phyloP scores from a whole-genome alignment of 306 rosid genomes.

The Echinosophora koreensis region DNA sequence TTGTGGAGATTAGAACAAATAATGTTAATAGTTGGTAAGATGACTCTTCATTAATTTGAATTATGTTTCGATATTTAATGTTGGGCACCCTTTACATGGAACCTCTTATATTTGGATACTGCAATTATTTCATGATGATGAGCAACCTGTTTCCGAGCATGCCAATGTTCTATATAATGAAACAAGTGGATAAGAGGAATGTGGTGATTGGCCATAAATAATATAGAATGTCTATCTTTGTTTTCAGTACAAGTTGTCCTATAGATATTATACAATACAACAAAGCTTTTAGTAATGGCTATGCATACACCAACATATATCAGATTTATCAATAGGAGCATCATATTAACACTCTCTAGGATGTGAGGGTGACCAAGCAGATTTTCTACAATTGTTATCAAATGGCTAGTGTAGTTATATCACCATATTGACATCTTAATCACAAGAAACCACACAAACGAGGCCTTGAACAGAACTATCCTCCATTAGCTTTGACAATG shows the following conservation, averaged over 20 bases:
- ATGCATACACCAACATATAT: too few relatives aligned
- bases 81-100: background rate
- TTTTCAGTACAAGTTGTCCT: too few relatives aligned
- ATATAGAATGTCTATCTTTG: too few relatives aligned
- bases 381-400: slow-evolving; percentile 12
- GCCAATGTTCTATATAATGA: too few relatives aligned
- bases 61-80: background rate
- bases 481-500: slow-evolving; percentile 80
- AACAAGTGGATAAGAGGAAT: too few relatives aligned
- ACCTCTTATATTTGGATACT: background rate
- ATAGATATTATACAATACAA: too few relatives aligned
- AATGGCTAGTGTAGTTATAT: slow-evolving; percentile 8
- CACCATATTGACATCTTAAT: background rate
- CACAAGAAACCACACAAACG: slow-evolving; percentile 85
- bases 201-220: too few relatives aligned
- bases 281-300: too few relatives aligned
- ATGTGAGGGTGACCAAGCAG: background rate
- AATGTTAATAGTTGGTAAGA: background rate
- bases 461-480: slow-evolving; percentile 91
- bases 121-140: background rate
- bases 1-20: background rate
- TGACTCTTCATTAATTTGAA: background rate
- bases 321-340: slow-evolving; percentile 21
- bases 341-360: slow-evolving; percentile 47
- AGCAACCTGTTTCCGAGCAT: background rate